Evolutionary conservation across 345 rosid species (phyloP).

Genomic region (Hibiscus tridactylites): DNA sequence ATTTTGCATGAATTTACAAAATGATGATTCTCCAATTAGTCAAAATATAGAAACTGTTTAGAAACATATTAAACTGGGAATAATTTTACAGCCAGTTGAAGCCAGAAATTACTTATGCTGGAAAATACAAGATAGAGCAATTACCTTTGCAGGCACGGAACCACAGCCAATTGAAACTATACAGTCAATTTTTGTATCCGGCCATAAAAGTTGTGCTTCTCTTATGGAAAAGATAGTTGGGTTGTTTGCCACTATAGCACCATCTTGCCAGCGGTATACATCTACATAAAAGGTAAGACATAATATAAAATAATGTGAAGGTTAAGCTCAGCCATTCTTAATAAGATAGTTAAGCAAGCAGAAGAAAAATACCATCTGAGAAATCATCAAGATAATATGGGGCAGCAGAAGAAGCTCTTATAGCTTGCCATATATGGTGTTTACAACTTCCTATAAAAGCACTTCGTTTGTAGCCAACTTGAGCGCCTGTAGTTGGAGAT

Average conservation of each 20-base stretch:
- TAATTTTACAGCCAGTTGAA: neutral
- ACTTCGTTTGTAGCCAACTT: conserved; percentile 77
- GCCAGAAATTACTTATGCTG: neutral
- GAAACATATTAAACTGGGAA: neutral
- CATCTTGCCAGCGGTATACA: conserved; percentile 96
- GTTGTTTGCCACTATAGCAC: conserved; percentile 97
- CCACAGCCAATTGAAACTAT: conserved; percentile 96
- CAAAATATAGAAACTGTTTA: too few species aligned
- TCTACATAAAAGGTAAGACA: conserved; percentile 30
- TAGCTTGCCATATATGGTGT: conserved; percentile 97
- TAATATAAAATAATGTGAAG: neutral
- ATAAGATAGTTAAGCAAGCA: neutral
- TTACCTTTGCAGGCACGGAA: conserved; percentile 93
- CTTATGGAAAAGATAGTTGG: conserved; percentile 87
- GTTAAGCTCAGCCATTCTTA: neutral
- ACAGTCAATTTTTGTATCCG: conserved; percentile 90
- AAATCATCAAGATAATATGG: conserved; percentile 99
- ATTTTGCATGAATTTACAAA: neutral
- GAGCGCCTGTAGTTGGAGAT: conserved; percentile 64
- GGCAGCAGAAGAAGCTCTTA: conserved; percentile 98
- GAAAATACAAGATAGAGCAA: conserved; percentile 7
- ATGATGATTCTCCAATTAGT: neutral
- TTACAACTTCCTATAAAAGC: conserved; percentile 97
- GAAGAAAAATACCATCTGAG: conserved; percentile 58
- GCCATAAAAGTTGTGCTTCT: conserved; percentile 99